Conservation (phyloP, 2,329 filamentous ascomycete species). For the Cercospora zeae-maydis region DNA sequence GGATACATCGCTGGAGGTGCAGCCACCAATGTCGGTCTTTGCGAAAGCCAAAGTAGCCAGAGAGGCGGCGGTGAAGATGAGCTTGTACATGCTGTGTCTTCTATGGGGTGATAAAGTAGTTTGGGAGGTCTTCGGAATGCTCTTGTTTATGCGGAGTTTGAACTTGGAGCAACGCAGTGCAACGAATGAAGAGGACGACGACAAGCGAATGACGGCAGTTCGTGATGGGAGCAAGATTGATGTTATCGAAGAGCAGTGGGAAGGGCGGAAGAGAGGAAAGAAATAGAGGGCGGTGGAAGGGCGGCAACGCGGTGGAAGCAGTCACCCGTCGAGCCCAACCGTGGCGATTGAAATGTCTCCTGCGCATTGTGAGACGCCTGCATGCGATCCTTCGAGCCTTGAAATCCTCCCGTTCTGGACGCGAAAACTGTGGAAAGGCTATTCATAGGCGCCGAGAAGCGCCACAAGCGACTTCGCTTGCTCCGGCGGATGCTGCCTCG, state of each 20-base stretch:
- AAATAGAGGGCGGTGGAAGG: background rate
- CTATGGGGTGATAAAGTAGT: background rate
- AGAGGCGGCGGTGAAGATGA: conserved; percentile 29
- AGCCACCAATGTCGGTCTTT: conserved; percentile 41
- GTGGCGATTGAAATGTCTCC: background rate
- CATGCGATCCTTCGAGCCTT: background rate
- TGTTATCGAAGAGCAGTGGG: background rate
- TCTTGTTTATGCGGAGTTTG: background rate
- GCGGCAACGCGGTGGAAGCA: background rate
- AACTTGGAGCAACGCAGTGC: too few species aligned
- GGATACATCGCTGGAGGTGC: conserved; percentile 43
- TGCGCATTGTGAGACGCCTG: background rate
- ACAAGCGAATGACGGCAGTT: background rate
- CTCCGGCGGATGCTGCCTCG: background rate
- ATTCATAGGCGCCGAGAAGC: conserved; percentile 1
- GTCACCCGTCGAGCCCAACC: background rate
- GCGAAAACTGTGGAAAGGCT: background rate
- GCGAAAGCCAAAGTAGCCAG: conserved; percentile 34
- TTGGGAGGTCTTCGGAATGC: background rate
- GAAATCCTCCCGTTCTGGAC: background rate
- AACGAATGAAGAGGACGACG: too few species aligned
- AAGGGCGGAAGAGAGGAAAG: background rate
- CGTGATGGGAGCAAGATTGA: background rate
- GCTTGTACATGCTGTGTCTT: conserved; percentile 26
- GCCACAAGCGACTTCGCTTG: conserved; percentile 4